phyloP scores from a whole-genome alignment of 768 basidiomycete species.

The Boletus vermiculosoides region DNA sequence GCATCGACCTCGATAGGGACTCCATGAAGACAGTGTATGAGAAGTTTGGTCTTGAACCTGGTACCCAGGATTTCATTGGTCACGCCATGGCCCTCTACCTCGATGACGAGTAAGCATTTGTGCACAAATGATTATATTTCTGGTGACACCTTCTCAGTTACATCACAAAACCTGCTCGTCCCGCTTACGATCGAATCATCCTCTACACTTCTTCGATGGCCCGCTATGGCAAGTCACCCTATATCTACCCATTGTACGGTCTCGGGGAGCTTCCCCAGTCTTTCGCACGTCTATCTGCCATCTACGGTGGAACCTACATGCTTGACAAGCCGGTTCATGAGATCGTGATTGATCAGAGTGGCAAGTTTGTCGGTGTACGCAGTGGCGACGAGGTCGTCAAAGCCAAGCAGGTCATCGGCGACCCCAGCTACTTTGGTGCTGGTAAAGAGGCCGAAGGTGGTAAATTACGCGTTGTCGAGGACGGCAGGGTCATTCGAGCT shows the following conservation, averaged over 20 bases:
- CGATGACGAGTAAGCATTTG: constrained; percentile 81
- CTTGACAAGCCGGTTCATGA: constrained; percentile 92
- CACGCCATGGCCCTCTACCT: constrained; percentile 99
- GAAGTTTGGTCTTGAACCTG: constrained; percentile 95
- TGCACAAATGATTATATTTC: not conserved
- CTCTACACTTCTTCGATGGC: constrained; percentile 99
- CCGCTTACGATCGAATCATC: constrained; percentile 90
- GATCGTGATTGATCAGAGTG: constrained; percentile 81
- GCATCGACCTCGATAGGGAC: constrained; percentile 83
- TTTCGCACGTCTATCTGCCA: constrained; percentile 96
- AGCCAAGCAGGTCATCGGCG: constrained; percentile 97
- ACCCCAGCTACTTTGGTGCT: constrained; percentile 94
- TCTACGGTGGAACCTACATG: constrained; percentile 99
- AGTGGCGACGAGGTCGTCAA: constrained; percentile 89
- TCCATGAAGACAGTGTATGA: constrained; percentile 94
- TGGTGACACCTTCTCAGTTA: constrained; percentile 55
- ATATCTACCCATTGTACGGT: constrained; percentile 98
- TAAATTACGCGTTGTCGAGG: constrained; percentile 86
- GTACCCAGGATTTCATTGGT: constrained; percentile 98
- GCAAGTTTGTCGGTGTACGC: constrained; percentile 91
- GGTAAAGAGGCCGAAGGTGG: constrained; percentile 62
- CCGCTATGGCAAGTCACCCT: constrained; percentile 98
- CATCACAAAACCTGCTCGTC: constrained; percentile 86
- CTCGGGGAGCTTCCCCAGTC: constrained; percentile 98
- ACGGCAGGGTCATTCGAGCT: constrained; percentile 91